These are phyloP conservation scores for Cylindrotheca closterium DNA, from an alignment of 108 stramenopile species.

Conservation along the genomic window DNA sequence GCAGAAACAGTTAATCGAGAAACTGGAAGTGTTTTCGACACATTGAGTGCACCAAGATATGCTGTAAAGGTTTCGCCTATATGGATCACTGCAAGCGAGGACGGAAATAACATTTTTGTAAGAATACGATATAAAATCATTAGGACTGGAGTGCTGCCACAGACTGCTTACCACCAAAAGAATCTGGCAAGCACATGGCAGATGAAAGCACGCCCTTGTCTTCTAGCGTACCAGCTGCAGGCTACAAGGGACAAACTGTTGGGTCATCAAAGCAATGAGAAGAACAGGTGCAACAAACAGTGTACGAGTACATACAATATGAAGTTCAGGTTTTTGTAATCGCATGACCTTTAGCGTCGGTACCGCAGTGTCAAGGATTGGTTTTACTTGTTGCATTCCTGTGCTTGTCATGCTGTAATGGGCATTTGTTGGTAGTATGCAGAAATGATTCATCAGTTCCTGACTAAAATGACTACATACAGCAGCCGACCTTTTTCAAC, in stretches of 20 bases:
- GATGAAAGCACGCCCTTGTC: slow-evolving; percentile 36
- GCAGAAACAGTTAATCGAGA: slow-evolving; percentile 61
- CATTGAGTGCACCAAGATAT: slow-evolving; percentile 76
- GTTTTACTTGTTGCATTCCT: no score
- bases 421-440: no score
- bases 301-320: slow-evolving; percentile 31
- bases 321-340: slow-evolving; percentile 72
- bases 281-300: not conserved
- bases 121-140: slow-evolving; percentile 1
- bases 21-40: slow-evolving; percentile 45
- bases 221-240: slow-evolving; percentile 38
- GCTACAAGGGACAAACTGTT: slow-evolving; percentile 16
- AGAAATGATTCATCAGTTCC: no score
- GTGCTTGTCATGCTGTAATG: no score
- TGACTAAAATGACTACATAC: no score
- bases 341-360: slow-evolving; percentile 88
- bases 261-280: not conserved
- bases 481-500: no score
- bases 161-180: slow-evolving; percentile 63
- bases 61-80: slow-evolving; percentile 84
- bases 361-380: slow-evolving; percentile 48
- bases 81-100: slow-evolving; percentile 43
- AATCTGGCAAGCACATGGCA: slow-evolving; percentile 73
- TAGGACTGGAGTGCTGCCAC: not conserved
- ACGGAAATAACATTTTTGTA: not conserved